phyloP scores from a whole-genome alignment of 805 yeast genomes.

The Monosporozyma servazzii region DNA sequence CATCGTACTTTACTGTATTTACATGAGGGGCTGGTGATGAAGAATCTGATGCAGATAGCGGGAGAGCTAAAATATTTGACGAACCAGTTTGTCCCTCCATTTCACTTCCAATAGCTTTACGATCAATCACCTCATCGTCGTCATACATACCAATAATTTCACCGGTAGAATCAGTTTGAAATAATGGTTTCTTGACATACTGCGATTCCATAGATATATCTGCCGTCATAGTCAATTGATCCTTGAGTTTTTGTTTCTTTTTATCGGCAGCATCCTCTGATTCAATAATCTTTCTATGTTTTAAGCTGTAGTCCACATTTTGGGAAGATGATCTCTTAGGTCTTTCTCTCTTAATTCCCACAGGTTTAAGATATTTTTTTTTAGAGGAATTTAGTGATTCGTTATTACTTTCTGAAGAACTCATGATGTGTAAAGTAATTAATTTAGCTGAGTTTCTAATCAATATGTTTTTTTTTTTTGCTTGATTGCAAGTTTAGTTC shows the following conservation, averaged over 20 bases:
- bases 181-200: not conserved
- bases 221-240: not conserved
- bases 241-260: not conserved
- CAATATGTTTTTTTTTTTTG: not conserved
- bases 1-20: conserved; percentile 16
- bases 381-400: not conserved
- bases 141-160: conserved; percentile 34
- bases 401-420: not conserved
- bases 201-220: not conserved
- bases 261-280: conserved; percentile 12
- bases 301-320: conserved; percentile 28
- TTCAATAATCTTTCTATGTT: conserved; percentile 25
- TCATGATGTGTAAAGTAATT: not conserved
- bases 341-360: conserved; percentile 8
- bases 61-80: not conserved
- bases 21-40: not conserved
- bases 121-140: not conserved
- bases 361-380: not conserved
- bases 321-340: conserved; percentile 24
- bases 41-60: not conserved
- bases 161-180: conserved; percentile 16
- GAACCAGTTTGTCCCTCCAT: not conserved
- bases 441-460: not conserved
- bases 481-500: not conserved
- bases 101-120: not conserved